Base-by-base conservation (phyloP, 768 basidiomycete species). In the Tubosaeta brunneosetosa region DNA sequence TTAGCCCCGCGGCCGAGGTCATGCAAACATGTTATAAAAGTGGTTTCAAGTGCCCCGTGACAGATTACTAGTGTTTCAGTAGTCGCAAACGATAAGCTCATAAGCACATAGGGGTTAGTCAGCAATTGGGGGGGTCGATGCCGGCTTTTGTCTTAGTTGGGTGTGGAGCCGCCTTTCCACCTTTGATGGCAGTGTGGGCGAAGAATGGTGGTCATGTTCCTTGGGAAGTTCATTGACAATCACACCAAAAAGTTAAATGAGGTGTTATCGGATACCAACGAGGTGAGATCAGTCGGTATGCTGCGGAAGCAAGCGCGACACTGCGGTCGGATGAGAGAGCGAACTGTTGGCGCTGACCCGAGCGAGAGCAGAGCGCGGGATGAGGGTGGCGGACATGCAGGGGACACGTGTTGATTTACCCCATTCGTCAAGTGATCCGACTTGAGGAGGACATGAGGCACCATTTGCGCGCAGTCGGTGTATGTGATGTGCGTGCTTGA, bases 401-500 rank as follows among this genome's bases (percentile, higher is more conserved):
- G 17, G 1, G 4, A 53, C 64, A 66, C 63, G 63, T 65, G 64
- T 56, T 53, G 51, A 51, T 46, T 52, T 59, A 44, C 64, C 55
- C 50, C 41, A 42, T 64, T 55, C 33, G 46, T 17, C 17, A 41
- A 33, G 19, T 64, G 60, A 56, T 63, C 62, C 62, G 62, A 53
- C 44, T n/a, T 29, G 32, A 27, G 41, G 59, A 45, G 40, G 22
- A 60, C 64, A 64, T 37, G 63, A 57, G 63, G 64, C 46, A 8
- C 6, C 51, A 44, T n/a, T 31, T 8, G 36, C 26, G 49, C 44
- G 47, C 47, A 43, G 48, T 46, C 45, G 42, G 33, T 5, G 52
- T 53, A 47, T 65, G 63, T 51, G 43, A 49, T 50, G 36, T 19
- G 53, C 60, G 55, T 62, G 62, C 45, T 56, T 62, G 57, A 38